A percentile compares a stretch with the other conserved stretches of the same genome.
Evolutionary conservation across 371 early-diverging fungal species (phyloP).

Genomic region (Entomophthora muscae): DNA sequence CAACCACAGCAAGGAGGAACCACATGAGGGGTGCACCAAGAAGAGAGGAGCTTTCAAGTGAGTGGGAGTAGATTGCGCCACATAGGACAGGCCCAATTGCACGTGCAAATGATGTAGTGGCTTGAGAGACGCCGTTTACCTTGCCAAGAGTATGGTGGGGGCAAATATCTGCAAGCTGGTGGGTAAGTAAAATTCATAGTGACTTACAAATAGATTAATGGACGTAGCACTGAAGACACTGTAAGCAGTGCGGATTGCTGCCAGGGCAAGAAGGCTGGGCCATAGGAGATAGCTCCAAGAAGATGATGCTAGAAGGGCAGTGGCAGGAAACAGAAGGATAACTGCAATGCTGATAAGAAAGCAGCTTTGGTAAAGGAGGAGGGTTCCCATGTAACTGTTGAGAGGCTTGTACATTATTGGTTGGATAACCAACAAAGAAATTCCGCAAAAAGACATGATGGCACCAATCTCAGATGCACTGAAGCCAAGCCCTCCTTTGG

Average conservation of each 20-base stretch:
- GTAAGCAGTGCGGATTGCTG: not conserved
- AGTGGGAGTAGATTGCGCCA: conserved; percentile 44
- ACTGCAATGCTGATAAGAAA: not conserved
- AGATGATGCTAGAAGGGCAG: not conserved
- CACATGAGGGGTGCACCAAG: conserved; percentile 14
- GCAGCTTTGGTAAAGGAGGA: not conserved
- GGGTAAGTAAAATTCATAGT: not conserved
- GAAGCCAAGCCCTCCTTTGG: not conserved
- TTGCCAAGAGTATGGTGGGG: conserved; percentile 23
- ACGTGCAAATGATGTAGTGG: conserved; percentile 34
- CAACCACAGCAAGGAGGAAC: not conserved
- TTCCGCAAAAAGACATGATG: not conserved
- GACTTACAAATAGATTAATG: not conserved
- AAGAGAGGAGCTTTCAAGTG: conserved; percentile 30
- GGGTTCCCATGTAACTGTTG: not conserved
- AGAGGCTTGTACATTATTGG: not conserved
- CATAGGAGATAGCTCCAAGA: not conserved
- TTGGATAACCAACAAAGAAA: not conserved
- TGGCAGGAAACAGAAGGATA: not conserved
- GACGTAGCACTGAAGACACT: not conserved
- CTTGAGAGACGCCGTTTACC: conserved; percentile 48
- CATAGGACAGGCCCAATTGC: conserved; percentile 47
- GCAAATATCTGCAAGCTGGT: not conserved
- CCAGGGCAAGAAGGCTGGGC: not conserved
- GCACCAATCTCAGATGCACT: not conserved